Evolutionary conservation across 441 rosid species (phyloP), one percentile per base, ranked within the genome.

Genomic region (Gossypium lobatum): DNA sequence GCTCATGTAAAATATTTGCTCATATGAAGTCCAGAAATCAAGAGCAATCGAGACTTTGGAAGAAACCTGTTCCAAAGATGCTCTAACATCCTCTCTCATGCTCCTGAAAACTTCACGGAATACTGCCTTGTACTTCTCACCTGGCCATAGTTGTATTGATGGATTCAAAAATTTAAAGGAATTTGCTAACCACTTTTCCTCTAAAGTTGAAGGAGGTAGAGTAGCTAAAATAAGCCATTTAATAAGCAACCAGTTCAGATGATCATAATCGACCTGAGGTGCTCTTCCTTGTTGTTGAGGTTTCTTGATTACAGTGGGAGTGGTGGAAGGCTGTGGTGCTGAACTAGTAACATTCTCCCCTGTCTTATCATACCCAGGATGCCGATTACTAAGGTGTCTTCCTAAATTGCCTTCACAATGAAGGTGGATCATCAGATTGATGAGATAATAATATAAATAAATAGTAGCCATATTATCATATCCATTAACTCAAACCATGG

Each of bases 281-380:
- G 85, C 65, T 80, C 88, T 89, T 20, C 79, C 85, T 31, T 83
- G 93, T 60, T 80, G 75, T 75, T 80, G 92, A 76, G 88, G 65
- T 73, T 84, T 89, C 78, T 88, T 91, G 65, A 82, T 73, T 20
- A 81, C 80, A n/a, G 84, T 68, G 65, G 83, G 52, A 18, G 58
- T 6, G 2, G 58, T 16, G 58, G 58, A 16, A 1, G 83, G 79
- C 62, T 80, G 93, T 34, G 87, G 83, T 18, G 86, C 74, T 28
- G 85, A 23, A 78, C 34, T 83, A 37, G 85, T 61, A 45, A 84
- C 78, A 73, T 65, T 75, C 79, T 94, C 96, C 63, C 81, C 82
- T 8, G 85, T 39, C 81, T 92, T 94, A 71, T 94, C 98, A 46
- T 92, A 94, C 67, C 98, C 97, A 2, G 97, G 95, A 81, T 94